Conservation (phyloP, 345 rosid species). For the Arabidopsis arenosa region DNA sequence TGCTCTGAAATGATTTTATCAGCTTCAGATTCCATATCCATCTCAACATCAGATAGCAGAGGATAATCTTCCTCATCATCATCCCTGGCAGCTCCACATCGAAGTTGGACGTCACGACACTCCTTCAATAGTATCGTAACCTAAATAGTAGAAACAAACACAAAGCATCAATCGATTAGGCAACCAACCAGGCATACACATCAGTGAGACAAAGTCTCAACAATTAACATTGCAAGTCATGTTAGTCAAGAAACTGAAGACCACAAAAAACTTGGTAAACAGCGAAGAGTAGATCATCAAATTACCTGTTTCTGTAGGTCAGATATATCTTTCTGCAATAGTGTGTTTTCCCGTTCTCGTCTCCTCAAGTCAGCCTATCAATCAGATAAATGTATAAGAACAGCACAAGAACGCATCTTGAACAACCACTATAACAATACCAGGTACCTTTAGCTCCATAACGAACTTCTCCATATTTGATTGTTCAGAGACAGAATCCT, state of each 20-base stretch:
- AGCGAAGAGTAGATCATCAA: slow-evolving; percentile 19
- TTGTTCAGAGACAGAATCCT: slow-evolving; percentile 70
- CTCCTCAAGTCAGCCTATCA: slow-evolving; percentile 78
- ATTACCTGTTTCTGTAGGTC: slow-evolving; percentile 88
- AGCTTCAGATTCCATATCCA: slow-evolving; percentile 58
- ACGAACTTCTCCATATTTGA: slow-evolving; percentile 72
- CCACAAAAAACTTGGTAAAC: slow-evolving; percentile 28
- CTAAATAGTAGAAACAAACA: slow-evolving; percentile 50
- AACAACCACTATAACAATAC: not conserved
- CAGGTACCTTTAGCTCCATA: slow-evolving; percentile 73
- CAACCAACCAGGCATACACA: slow-evolving; percentile 28
- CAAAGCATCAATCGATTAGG: slow-evolving; percentile 27
- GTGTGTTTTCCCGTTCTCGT: slow-evolving; percentile 70
- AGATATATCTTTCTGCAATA: slow-evolving; percentile 77
- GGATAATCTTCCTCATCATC: slow-evolving; percentile 54
- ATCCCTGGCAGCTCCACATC: slow-evolving; percentile 66
- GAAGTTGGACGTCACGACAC: slow-evolving; percentile 92
- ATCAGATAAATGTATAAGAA: slow-evolving; percentile 34
- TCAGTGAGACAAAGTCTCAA: slow-evolving; percentile 13
- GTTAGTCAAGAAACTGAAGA: slow-evolving; percentile 31
- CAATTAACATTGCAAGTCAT: slow-evolving; percentile 22
- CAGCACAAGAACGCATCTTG: slow-evolving; percentile 19
- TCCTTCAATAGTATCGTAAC: slow-evolving; percentile 93
- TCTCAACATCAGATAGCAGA: slow-evolving; percentile 52
- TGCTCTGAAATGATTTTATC: slow-evolving; percentile 78